Conservation (phyloP, 1,139 yeast species). For the Lodderomyces orthopsilosis region DNA sequence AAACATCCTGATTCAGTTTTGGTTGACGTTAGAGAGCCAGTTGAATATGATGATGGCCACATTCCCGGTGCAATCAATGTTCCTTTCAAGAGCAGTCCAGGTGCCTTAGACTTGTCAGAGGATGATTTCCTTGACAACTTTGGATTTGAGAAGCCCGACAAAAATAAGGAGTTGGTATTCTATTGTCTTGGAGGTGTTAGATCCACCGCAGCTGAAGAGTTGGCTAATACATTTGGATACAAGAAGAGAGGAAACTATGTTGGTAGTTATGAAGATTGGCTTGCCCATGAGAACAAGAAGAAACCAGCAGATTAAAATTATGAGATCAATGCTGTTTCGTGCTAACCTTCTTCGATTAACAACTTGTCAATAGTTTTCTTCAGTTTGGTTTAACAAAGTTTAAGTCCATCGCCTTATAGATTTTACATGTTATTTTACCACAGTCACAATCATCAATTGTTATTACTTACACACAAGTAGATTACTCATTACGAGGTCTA, state of each 20-base stretch:
- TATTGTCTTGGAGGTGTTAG: slow-evolving; percentile 94
- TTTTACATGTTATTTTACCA: background rate
- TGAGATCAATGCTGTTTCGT: background rate
- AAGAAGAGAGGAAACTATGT: slow-evolving; percentile 70
- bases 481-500: slow-evolving; percentile 12
- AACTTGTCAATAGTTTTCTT: background rate
- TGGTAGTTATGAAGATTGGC: slow-evolving; percentile 91
- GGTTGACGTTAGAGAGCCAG: slow-evolving; percentile 91
- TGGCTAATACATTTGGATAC: slow-evolving; percentile 90
- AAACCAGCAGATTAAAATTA: background rate
- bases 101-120: slow-evolving; percentile 77
- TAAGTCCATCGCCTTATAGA: background rate
- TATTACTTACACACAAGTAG: too few species aligned
- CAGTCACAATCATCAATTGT: background rate
- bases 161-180: slow-evolving; percentile 73
- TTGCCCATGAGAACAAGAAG: slow-evolving; percentile 39
- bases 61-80: slow-evolving; percentile 85
- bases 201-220: slow-evolving; percentile 85
- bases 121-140: slow-evolving; percentile 81
- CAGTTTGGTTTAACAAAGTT: background rate
- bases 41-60: slow-evolving; percentile 66
- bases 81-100: slow-evolving; percentile 89
- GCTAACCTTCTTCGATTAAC: background rate
- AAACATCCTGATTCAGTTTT: slow-evolving; percentile 47
- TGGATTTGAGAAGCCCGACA: slow-evolving; percentile 78